phyloP scores from a whole-genome alignment of 2,329 filamentous ascomycete species.

The Talaromyces piceae region DNA sequence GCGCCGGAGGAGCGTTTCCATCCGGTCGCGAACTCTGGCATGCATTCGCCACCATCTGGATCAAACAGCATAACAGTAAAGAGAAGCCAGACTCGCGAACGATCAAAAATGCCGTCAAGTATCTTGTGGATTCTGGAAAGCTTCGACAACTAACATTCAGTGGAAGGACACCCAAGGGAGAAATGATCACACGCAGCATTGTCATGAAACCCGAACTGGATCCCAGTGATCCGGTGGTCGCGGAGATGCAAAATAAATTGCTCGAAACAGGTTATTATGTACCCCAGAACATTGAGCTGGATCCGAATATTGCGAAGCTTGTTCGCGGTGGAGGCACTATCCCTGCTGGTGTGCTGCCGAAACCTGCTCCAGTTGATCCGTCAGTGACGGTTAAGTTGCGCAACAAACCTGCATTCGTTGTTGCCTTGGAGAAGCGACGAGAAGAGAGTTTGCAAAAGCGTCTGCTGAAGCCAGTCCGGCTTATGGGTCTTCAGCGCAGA shows the following conservation, averaged over 20 bases:
- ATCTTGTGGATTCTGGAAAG: constrained; percentile 43
- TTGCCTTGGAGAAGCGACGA: constrained; percentile 22
- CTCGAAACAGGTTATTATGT: constrained; percentile 40
- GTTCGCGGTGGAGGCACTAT: constrained; percentile 6
- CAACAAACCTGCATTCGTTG: constrained; percentile 26
- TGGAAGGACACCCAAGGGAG: constrained; percentile 41
- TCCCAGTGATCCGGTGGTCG: constrained; percentile 39
- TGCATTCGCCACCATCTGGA: constrained; percentile 49
- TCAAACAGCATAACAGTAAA: constrained; percentile 32
- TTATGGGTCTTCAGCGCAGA: constrained; percentile 23
- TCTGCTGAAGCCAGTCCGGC: constrained; percentile 20
- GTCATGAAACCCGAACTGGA: constrained; percentile 41
- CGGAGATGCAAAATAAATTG: constrained; percentile 44
- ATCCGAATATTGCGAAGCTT: constrained; percentile 27
- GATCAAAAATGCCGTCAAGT: constrained; percentile 43
- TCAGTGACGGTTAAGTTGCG: constrained; percentile 30
- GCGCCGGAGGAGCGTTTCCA: constrained; percentile 50
- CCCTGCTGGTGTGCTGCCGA: constrained; percentile 2
- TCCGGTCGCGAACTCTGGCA: constrained; percentile 48
- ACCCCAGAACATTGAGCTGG: constrained; percentile 35
- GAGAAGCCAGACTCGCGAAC: constrained; percentile 47
- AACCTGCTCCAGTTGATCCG: constrained; percentile 21
- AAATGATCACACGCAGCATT: constrained; percentile 44
- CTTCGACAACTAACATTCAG: constrained; percentile 48
- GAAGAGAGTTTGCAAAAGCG: constrained; percentile 19